A percentile compares a stretch with the other conserved stretches of the same genome.
Conservation (phyloP, 768 basidiomycete species). For the Pulveroboletus sp. region DNA sequence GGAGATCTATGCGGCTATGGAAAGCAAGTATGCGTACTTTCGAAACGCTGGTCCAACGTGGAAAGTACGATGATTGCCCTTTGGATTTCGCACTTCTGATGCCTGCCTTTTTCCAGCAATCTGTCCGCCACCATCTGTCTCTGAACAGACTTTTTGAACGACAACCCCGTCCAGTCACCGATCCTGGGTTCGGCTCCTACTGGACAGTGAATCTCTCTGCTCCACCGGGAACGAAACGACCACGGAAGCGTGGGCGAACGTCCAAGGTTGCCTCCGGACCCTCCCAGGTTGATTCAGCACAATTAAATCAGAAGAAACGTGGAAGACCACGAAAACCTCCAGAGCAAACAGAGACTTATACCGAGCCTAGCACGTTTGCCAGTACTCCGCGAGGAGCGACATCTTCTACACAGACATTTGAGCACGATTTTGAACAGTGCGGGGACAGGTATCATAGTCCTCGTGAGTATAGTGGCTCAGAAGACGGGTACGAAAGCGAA, state of each 20-base stretch:
- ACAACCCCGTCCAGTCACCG: conserved; percentile 75
- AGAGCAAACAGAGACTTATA: conserved; percentile 17
- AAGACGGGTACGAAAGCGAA: conserved; percentile 61
- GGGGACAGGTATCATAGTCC: conserved; percentile 38
- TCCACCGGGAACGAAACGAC: conserved; percentile 83
- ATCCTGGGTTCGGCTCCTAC: conserved; percentile 84
- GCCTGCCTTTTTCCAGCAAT: conserved; percentile 54
- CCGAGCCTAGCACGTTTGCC: conserved; percentile 6
- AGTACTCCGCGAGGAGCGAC: conserved; percentile 20
- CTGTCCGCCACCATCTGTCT: conserved; percentile 80
- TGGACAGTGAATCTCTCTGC: conserved; percentile 86
- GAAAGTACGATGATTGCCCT: conserved; percentile 52
- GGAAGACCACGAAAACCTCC: conserved; percentile 38
- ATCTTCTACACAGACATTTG: conserved; percentile 27
- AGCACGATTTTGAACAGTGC: conserved; percentile 36
- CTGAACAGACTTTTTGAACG: conserved; percentile 79
- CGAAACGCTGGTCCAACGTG: conserved; percentile 77
- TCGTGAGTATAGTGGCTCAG: conserved; percentile 42
- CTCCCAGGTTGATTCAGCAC: conserved; percentile 8
- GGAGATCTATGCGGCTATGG: conserved; percentile 85
- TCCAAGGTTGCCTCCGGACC: conserved; percentile 40
- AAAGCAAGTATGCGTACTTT: conserved; percentile 79
- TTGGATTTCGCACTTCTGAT: background rate
- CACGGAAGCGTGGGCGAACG: conserved; percentile 70
- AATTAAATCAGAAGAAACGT: conserved; percentile 34